Conservation (phyloP, 2,329 filamentous ascomycete species). For the Fusarium sp. region DNA sequence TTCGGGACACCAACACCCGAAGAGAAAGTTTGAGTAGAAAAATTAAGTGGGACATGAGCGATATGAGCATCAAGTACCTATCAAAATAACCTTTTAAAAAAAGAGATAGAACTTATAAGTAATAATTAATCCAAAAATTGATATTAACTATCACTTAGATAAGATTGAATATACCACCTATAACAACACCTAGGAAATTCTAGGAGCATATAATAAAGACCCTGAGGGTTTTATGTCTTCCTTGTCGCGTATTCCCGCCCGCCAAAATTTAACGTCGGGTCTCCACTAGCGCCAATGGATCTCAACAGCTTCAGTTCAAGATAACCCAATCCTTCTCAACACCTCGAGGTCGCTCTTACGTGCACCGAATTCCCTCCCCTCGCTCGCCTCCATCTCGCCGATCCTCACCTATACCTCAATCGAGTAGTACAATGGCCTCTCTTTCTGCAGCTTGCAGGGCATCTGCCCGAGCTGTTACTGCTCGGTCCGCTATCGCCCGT, state of each 20-base stretch:
- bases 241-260: slow-evolving; percentile 29
- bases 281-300: slow-evolving; percentile 23
- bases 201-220: not conserved
- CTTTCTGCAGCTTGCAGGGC: slow-evolving; percentile 72
- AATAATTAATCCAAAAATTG: not conserved
- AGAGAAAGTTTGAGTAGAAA: slow-evolving; percentile 4
- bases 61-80: not conserved
- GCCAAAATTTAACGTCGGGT: slow-evolving; percentile 51
- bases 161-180: not conserved
- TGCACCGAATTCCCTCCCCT: slow-evolving; percentile 33
- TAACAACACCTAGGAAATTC: not conserved
- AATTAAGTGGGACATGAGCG: slow-evolving; percentile 1
- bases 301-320: slow-evolving; percentile 31
- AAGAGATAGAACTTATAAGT: not conserved
- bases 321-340: slow-evolving; percentile 36
- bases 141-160: no score
- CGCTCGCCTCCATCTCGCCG: slow-evolving; percentile 19
- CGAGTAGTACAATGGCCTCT: slow-evolving; percentile 68
- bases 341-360: slow-evolving; percentile 40
- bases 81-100: not conserved
- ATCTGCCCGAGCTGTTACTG: slow-evolving; percentile 68
- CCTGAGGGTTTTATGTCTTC: slow-evolving; percentile 20
- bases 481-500: slow-evolving; percentile 62
- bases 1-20: not conserved
- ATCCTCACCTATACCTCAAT: slow-evolving; percentile 45